These are phyloP conservation scores for Brassica napus DNA, from an alignment of 345 rosid species.

Conservation along the genomic window DNA sequence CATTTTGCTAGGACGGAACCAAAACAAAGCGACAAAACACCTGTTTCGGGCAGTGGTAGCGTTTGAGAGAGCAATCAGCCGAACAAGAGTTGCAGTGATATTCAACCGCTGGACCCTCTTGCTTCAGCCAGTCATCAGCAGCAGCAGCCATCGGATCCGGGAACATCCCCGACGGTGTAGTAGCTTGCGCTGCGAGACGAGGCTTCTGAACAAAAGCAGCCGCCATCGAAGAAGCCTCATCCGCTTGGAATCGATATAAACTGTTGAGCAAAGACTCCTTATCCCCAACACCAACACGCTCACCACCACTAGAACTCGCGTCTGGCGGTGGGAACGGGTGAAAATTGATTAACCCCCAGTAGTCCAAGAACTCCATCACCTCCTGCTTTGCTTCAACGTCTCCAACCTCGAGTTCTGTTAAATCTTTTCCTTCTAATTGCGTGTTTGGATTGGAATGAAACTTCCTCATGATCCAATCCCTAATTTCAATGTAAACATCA, in stretches of 20 bases:
- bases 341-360: conserved; percentile 97
- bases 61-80: conserved; percentile 97
- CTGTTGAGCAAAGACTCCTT: conserved; percentile 65
- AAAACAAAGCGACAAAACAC: conserved; percentile 44
- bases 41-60: conserved; percentile 98
- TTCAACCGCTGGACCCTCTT: conserved; percentile 89
- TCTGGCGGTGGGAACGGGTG: conserved; percentile 74
- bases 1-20: neutral
- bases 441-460: conserved; percentile 69
- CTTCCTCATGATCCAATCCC: conserved; percentile 81
- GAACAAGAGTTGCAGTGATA: conserved; percentile 99
- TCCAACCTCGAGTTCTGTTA: conserved; percentile 77
- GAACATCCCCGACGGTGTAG: conserved; percentile 59
- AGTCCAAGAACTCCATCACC: conserved; percentile 92
- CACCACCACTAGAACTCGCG: conserved; percentile 41
- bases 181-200: conserved; percentile 50
- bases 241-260: conserved; percentile 68
- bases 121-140: conserved; percentile 70
- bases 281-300: conserved; percentile 32
- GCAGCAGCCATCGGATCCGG: conserved; percentile 73
- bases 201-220: conserved; percentile 52
- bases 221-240: conserved; percentile 29
- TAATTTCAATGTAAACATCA: conserved; percentile 70
- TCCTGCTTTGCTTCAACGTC: conserved; percentile 80
- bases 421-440: conserved; percentile 67